These are phyloP conservation scores for Cadophora gregata DNA, from an alignment of 2,329 filamentous ascomycete species.

Conservation along the genomic window DNA sequence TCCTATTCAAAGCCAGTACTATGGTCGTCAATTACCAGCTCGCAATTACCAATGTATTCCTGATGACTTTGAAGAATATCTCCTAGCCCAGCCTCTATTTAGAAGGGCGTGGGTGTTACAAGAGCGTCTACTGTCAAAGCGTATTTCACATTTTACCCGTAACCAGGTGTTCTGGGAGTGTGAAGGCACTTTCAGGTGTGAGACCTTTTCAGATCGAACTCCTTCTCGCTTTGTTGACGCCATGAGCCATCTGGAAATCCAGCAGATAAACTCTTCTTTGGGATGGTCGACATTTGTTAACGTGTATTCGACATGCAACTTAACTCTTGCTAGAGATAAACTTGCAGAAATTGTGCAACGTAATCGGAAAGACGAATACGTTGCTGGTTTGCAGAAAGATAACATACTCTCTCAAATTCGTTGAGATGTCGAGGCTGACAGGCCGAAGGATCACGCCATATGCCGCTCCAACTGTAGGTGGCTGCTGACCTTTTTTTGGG, in stretches of 20 bases:
- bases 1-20: background rate
- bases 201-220: slow-evolving; percentile 23
- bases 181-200: slow-evolving; percentile 8
- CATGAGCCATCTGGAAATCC: background rate
- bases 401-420: slow-evolving; percentile 24
- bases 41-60: background rate
- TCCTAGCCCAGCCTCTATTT: background rate
- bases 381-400: slow-evolving; percentile 30
- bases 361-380: slow-evolving; percentile 24
- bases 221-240: background rate
- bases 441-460: background rate
- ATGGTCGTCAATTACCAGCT: background rate
- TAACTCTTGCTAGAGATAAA: slow-evolving; percentile 40
- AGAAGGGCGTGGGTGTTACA: slow-evolving; percentile 34
- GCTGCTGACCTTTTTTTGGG: background rate
- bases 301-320: slow-evolving; percentile 34
- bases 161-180: slow-evolving; percentile 38
- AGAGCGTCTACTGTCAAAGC: slow-evolving; percentile 34
- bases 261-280: background rate
- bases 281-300: slow-evolving; percentile 28
- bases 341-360: slow-evolving; percentile 31
- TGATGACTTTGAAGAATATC: slow-evolving; percentile 2
- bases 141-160: slow-evolving; percentile 34
- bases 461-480: slow-evolving; percentile 21
- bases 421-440: slow-evolving; percentile 15